phyloP scores from a whole-genome alignment of 2,329 filamentous ascomycete genomes.

The Ramularia endophylla region DNA sequence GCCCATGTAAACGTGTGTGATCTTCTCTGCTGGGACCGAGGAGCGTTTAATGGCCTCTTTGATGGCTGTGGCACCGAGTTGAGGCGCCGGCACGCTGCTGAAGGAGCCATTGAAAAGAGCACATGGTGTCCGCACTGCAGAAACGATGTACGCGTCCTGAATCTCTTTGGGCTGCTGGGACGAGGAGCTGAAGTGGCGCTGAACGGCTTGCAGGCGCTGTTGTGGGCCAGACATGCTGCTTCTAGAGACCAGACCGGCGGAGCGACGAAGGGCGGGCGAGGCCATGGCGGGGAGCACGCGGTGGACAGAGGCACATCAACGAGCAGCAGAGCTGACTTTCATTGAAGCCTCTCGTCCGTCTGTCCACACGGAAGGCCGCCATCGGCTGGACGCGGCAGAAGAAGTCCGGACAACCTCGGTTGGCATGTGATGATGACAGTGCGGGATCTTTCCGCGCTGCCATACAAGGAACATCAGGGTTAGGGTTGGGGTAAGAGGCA shows the following conservation, averaged over 20 bases:
- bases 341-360: not conserved
- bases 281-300: slow-evolving; percentile 10
- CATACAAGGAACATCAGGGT: no score
- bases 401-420: not conserved
- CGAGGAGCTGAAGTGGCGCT: slow-evolving; percentile 45
- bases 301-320: not conserved
- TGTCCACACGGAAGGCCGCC: not conserved
- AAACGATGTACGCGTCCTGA: slow-evolving; percentile 89
- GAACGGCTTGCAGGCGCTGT: slow-evolving; percentile 23
- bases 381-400: not conserved
- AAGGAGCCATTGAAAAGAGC: slow-evolving; percentile 97
- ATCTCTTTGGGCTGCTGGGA: slow-evolving; percentile 56
- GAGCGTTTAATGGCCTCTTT: slow-evolving; percentile 86
- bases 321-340: not conserved
- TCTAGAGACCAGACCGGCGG: slow-evolving; percentile 13
- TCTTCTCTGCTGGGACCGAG: slow-evolving; percentile 69
- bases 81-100: slow-evolving; percentile 73
- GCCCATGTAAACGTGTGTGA: slow-evolving; percentile 95
- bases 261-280: slow-evolving; percentile 20
- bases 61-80: slow-evolving; percentile 85
- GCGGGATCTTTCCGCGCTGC: not conserved
- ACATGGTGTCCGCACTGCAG: slow-evolving; percentile 82
- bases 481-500: no score
- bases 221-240: slow-evolving; percentile 21
- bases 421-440: not conserved